Evolutionary conservation across 768 basidiomycete genomes (phyloP).

Genomic region (Hydnomerulius pinastri): DNA sequence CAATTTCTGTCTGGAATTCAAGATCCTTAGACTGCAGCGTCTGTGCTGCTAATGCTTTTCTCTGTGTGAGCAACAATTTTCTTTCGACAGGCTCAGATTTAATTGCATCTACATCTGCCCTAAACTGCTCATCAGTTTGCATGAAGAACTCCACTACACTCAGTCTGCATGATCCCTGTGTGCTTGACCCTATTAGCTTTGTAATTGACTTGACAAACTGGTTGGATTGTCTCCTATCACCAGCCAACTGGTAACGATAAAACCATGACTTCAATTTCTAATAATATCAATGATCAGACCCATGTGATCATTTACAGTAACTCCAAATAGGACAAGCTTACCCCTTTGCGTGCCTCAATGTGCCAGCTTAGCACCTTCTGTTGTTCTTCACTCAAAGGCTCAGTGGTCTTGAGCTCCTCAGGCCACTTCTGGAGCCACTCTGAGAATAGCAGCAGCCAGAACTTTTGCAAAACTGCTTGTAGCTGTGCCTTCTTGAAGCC

Average conservation of each 20-base stretch:
- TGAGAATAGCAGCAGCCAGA: not conserved
- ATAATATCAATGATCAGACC: not conserved
- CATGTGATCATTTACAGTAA: too few species aligned
- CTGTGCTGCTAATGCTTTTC: not conserved
- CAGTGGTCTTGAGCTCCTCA: not conserved
- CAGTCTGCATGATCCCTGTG: not conserved
- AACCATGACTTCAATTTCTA: not conserved
- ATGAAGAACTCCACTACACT: not conserved
- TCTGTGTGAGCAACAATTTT: not conserved
- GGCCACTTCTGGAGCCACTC: not conserved
- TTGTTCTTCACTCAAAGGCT: not conserved
- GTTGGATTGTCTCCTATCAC: not conserved
- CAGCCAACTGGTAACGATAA: not conserved
- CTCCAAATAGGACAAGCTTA: too few species aligned
- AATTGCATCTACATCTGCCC: not conserved
- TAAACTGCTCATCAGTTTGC: not conserved
- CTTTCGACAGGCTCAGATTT: not conserved
- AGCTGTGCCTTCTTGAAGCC: not conserved
- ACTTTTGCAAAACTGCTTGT: not conserved
- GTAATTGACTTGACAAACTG: not conserved
- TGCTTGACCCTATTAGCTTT: not conserved
- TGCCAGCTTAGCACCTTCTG: not conserved
- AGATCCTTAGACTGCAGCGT: not conserved
- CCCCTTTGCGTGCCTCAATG: not conserved
- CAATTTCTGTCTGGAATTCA: too few species aligned